Conservation (phyloP, 768 basidiomycete genomes). For the Harrya chromipes region DNA sequence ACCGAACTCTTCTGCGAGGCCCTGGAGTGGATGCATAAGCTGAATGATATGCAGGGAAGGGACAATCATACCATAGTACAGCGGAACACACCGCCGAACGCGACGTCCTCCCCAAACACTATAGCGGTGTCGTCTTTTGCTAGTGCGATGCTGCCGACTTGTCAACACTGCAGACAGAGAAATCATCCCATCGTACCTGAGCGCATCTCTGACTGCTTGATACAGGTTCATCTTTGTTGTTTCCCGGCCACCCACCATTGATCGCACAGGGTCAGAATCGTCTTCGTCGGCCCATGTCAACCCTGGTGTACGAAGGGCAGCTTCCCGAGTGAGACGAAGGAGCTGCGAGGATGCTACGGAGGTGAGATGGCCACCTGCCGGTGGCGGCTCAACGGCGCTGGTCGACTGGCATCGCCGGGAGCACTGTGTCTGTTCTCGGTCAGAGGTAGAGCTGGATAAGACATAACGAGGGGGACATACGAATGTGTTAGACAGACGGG, state of each 20-base stretch:
- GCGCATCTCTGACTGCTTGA: conserved; percentile 88
- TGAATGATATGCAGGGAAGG: not conserved
- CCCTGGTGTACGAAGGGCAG: conserved; percentile 69
- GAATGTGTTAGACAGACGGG: conserved; percentile 11
- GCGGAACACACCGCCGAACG: conserved; percentile 92
- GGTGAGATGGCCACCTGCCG: conserved; percentile 75
- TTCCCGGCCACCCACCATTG: conserved; percentile 69
- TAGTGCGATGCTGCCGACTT: conserved; percentile 63
- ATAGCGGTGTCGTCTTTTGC: conserved; percentile 83
- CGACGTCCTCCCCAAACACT: conserved; percentile 90
- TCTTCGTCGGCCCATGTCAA: conserved; percentile 70
- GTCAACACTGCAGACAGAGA: conserved; percentile 6
- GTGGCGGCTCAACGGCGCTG: conserved; percentile 53
- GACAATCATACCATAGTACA: conserved; percentile 74
- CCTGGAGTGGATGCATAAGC: conserved; percentile 40
- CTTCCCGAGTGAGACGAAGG: conserved; percentile 62
- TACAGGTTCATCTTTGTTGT: conserved; percentile 96
- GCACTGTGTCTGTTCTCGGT: conserved; percentile 1
- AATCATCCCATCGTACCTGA: conserved; percentile 51
- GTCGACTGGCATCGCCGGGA: conserved; percentile 50
- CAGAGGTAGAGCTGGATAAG: not conserved
- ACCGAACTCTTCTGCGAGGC: conserved; percentile 93
- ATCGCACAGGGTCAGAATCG: conserved; percentile 35
- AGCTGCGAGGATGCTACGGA: conserved; percentile 67
- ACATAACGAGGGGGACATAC: conserved; percentile 12